Evolutionary conservation across 2,329 filamentous ascomycete species (phyloP).

Genomic region (Neoarthrinium moseri): DNA sequence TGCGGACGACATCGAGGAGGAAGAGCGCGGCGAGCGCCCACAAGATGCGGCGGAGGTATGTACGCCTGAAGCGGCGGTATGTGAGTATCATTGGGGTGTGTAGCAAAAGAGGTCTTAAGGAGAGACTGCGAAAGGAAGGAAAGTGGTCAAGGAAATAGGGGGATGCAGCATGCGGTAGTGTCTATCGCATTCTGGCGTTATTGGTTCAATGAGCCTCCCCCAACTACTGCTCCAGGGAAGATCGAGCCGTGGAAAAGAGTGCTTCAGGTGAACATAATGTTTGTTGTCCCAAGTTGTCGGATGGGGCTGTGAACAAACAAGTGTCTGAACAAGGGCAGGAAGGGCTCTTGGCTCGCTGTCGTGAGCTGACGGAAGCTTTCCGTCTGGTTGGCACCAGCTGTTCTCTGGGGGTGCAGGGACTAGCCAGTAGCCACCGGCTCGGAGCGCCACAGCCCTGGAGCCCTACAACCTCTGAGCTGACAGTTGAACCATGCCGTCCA

Average conservation of each 20-base stretch:
- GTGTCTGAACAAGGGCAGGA: too few species aligned
- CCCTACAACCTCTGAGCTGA: too few species aligned
- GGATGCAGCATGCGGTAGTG: neutral
- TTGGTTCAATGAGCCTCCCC: neutral
- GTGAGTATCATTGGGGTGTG: slow-evolving; percentile 34
- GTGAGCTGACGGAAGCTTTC: too few species aligned
- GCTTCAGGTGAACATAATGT: slow-evolving; percentile 10
- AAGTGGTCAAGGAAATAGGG: neutral
- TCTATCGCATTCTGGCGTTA: neutral
- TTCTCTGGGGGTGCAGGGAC: too few species aligned
- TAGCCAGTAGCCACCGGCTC: too few species aligned
- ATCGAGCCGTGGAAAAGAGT: slow-evolving; percentile 6
- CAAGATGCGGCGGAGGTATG: slow-evolving; percentile 31
- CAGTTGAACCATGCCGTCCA: too few species aligned
- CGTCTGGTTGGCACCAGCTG: too few species aligned
- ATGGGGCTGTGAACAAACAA: too few species aligned
- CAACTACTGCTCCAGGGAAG: neutral
- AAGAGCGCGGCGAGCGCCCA: slow-evolving; percentile 30
- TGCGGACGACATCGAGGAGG: slow-evolving; percentile 30
- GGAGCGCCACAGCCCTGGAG: too few species aligned
- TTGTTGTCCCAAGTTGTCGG: too few species aligned
- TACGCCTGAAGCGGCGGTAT: slow-evolving; percentile 33
- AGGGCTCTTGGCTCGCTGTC: too few species aligned
- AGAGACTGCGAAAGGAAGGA: slow-evolving; percentile 2
- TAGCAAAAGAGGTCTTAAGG: neutral